Evolutionary conservation across 805 yeast genomes (phyloP), one percentile per base, ranked within the genome.

Genomic region (Wickerhamomyces xylosicus): DNA sequence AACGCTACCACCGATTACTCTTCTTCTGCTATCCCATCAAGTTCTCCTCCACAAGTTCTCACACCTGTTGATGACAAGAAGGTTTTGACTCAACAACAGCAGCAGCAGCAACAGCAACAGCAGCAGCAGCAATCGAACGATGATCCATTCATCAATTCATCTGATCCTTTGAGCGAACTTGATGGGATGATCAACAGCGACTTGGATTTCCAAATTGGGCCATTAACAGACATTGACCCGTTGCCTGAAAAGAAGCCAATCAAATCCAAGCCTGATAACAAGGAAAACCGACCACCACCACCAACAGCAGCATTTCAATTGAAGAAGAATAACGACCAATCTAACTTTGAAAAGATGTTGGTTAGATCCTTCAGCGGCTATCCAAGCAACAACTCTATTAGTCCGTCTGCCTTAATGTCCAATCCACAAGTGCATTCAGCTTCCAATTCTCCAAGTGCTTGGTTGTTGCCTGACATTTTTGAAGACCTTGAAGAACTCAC

Each of bases 241-340:
- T 44, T 52, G 35, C 56, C 55, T n/a, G 22, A 29, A 19, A 35
- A 22, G 18, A 21, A 17, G 25, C 7, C 31, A n/a, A 18, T 13
- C 13, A 28, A 21, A n/a, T 16, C 10, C n/a, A 29, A 38, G 15
- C 9, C 32, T 7, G 49, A 40, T 9, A 47, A 51, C 60, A 36
- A 65, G 62, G 54, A 71, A 61, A 64, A 63, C 34, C 50, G 52
- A 29, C 71, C 64, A 40, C 70, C 73, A 16, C 19, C 37, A 31
- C 16, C 38, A n/a, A 17, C 38, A n/a, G 19, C 38, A 15, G 46
- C 32, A 40, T 47, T 18, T 22, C 53, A 27, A 40, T 43, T 40
- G 40, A 48, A 43, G 37, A 43, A 37, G 47, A 48, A 28, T 41
- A 52, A 22, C 39, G 50, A 36, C 8, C 66, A 67, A 46, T 60